Percentiles rank a stretch among this genome's conserved stretches.
These are phyloP conservation scores for Aphanoascus verrucosus DNA, from an alignment of 2,329 filamentous ascomycete species.

Conservation along the genomic window DNA sequence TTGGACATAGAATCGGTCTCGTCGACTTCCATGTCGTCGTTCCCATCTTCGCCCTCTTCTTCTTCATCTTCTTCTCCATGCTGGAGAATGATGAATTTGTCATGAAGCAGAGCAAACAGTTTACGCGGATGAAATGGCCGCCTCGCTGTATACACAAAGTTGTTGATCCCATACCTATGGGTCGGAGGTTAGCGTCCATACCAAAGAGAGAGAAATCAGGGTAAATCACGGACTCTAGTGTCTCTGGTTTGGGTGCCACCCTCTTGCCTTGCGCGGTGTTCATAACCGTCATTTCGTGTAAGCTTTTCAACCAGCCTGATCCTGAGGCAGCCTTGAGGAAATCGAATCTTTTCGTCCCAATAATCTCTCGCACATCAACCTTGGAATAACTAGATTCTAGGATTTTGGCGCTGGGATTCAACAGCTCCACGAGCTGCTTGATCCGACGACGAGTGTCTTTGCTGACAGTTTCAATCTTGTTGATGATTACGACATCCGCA, in stretches of 20 bases:
- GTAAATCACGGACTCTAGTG: conserved; percentile 45
- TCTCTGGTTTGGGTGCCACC: conserved; percentile 58
- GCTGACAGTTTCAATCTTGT: conserved; percentile 56
- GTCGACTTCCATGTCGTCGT: conserved; percentile 23
- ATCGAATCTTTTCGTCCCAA: conserved; percentile 56
- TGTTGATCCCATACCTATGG: conserved; percentile 50
- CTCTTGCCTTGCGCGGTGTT: conserved; percentile 43
- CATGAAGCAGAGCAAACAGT: conserved; percentile 33
- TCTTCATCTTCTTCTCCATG: conserved; percentile 23
- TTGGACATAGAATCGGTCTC: conserved; percentile 16
- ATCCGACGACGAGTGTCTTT: conserved; percentile 40
- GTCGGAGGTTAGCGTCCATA: conserved; percentile 1
- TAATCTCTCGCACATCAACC: conserved; percentile 39
- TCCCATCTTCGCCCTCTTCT: conserved; percentile 15
- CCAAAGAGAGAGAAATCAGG: not conserved
- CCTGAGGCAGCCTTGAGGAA: conserved; percentile 54
- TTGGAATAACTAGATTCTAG: conserved; percentile 49
- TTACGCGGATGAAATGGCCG: conserved; percentile 40
- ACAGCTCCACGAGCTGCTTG: conserved; percentile 44
- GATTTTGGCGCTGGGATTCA: conserved; percentile 58
- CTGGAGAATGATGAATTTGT: conserved; percentile 38
- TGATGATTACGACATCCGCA: conserved; percentile 60
- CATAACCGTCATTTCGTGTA: conserved; percentile 56
- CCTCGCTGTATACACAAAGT: conserved; percentile 57
- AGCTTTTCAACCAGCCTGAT: conserved; percentile 58